phyloP scores from a whole-genome alignment of 768 basidiomycete genomes.

The Vararia minispora region DNA sequence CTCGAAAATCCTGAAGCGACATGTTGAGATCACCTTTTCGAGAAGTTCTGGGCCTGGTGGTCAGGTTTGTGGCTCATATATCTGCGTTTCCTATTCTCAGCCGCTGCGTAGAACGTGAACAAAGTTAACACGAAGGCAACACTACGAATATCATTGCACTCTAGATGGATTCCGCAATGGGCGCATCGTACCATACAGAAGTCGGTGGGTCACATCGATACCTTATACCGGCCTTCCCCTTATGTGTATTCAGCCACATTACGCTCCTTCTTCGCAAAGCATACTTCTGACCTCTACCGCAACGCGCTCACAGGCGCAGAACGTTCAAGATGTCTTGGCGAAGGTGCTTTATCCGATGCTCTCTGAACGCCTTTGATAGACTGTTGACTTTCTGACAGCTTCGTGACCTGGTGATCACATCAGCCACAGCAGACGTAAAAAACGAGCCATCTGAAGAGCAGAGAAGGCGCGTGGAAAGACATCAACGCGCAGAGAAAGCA shows the following conservation, averaged over 20 bases:
- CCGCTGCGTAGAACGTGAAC: constrained; percentile 63
- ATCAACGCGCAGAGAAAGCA: constrained; percentile 35
- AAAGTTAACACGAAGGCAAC: constrained; percentile 82
- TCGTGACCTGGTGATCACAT: constrained; percentile 37
- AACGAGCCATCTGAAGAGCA: constrained; percentile 47
- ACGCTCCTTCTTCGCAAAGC: constrained; percentile 55
- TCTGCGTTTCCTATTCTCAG: neutral
- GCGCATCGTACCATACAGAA: constrained; percentile 33
- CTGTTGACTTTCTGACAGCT: constrained; percentile 27
- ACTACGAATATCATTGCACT: constrained; percentile 44
- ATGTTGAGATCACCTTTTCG: constrained; percentile 58
- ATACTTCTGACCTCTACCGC: constrained; percentile 59
- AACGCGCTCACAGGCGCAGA: constrained; percentile 69
- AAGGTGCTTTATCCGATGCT: constrained; percentile 33
- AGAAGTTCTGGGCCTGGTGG: constrained; percentile 81
- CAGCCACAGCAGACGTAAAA: constrained; percentile 36
- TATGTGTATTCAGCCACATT: constrained; percentile 37
- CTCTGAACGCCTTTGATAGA: constrained; percentile 15
- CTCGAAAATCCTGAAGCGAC: constrained; percentile 31
- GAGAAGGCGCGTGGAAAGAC: constrained; percentile 37
- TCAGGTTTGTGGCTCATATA: constrained; percentile 36
- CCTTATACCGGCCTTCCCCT: neutral
- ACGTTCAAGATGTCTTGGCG: constrained; percentile 57
- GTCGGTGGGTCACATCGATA: constrained; percentile 31
- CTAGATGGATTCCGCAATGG: constrained; percentile 65